phyloP scores from a whole-genome alignment of 495 filamentous ascomycete species.

The Penicillium lividum region DNA sequence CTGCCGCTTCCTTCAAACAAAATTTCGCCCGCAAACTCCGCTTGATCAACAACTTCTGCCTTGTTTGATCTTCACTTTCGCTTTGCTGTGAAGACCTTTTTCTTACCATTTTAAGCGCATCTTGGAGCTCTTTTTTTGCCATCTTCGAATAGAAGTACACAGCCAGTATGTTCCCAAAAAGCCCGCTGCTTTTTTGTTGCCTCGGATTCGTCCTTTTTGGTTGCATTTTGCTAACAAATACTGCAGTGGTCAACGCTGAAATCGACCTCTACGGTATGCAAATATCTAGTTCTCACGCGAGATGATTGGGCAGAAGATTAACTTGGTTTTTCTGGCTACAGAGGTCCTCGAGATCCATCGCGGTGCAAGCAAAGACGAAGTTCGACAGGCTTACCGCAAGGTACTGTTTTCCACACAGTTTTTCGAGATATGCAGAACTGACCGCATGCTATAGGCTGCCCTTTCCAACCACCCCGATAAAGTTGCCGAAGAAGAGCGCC shows the following conservation, averaged over 20 bases:
- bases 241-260: conserved; percentile 39
- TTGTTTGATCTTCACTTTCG: conserved; percentile 6
- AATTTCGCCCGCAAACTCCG: conserved; percentile 21
- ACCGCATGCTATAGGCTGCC: conserved; percentile 62
- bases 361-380: conserved; percentile 73
- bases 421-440: conserved; percentile 8
- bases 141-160: neutral
- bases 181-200: neutral
- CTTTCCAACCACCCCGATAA: conserved; percentile 92
- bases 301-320: neutral
- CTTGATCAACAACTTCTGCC: conserved; percentile 15
- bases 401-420: conserved; percentile 41
- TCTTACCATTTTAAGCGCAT: neutral
- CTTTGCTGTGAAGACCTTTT: neutral
- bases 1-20: conserved; percentile 25
- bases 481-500: conserved; percentile 83
- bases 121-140: too few species aligned
- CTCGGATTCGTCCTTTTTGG: neutral
- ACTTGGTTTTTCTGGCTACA: conserved; percentile 24
- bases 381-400: conserved; percentile 98
- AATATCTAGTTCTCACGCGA: neutral
- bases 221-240: conserved; percentile 20
- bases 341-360: conserved; percentile 76
- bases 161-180: conserved; percentile 9
- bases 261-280: conserved; percentile 51